These are phyloP conservation scores for Catunica adiposa DNA, from an alignment of 2,329 filamentous ascomycete genomes.

Conservation along the genomic window DNA sequence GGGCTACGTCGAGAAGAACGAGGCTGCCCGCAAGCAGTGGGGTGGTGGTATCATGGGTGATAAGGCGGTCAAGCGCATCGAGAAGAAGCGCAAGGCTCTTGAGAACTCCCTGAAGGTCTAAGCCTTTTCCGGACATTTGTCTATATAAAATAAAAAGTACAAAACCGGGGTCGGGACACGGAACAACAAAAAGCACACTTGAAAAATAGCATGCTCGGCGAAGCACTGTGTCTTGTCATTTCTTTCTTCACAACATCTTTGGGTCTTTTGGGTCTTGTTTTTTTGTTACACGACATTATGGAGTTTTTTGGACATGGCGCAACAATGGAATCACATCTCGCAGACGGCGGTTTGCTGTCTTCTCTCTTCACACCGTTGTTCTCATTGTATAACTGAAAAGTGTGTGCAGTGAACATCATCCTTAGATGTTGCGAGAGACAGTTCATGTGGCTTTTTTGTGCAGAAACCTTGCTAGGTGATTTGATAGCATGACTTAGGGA, in stretches of 20 bases:
- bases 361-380: neutral
- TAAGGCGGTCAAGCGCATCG: constrained; percentile 65
- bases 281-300: neutral
- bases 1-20: constrained; percentile 90
- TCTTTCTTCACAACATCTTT: constrained; percentile 9
- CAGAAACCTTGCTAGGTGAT: too few species aligned
- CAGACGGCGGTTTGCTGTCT: constrained; percentile 5
- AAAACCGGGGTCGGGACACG: constrained; percentile 13
- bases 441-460: too few species aligned
- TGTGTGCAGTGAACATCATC: neutral
- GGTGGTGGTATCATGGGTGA: constrained; percentile 98
- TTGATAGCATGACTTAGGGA: neutral
- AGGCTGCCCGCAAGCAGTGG: constrained; percentile 84
- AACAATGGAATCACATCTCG: constrained; percentile 12
- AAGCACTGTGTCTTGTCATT: constrained; percentile 12
- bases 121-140: constrained; percentile 17
- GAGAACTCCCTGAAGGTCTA: constrained; percentile 98
- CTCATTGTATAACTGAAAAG: neutral
- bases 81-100: constrained; percentile 87
- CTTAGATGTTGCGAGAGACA: too few species aligned
- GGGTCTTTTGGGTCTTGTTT: constrained; percentile 4
- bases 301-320: constrained; percentile 10
- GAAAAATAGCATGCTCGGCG: constrained; percentile 10
- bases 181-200: constrained; percentile 11
- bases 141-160: constrained; percentile 11